Evolutionary conservation across 345 rosid genomes (phyloP), one percentile per base, ranked within the genome.

Genomic region (Citrus sp.): DNA sequence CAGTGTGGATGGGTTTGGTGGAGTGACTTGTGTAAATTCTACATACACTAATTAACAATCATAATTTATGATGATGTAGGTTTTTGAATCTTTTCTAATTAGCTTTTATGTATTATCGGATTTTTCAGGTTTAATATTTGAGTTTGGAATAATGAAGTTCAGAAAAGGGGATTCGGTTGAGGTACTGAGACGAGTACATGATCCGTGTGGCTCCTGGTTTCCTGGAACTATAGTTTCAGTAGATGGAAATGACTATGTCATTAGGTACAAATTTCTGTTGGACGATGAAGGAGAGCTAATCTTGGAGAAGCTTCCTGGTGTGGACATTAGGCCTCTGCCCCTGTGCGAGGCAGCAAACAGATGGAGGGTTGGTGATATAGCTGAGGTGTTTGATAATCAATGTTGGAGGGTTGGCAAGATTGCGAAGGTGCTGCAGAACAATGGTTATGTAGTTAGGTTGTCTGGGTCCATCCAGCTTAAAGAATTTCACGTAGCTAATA

Each of bases 331-430:
- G 77, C 87, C 87, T 64, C 42, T 21, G 79, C 89, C 89, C 71
- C 78, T 66, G 40, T 32, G 1, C 24, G 76, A 46, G 77, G 51
- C 59, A 9, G 78, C 78, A 40, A 81, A 79, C 77, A 80, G 72
- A 63, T 86, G 86, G 87, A 55, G n/a, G 34, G 83, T 79, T 70
- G 85, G 89, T 67, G 87, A 84, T 76, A 56, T 78, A 18, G 86
- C 64, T 60, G 86, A 87, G 67, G 87, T 84, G 70, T 84, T 87
- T 82, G 86, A 87, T 79, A 40, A 22, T 63, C 70, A 63, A 8
- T 79, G 85, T 49, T 87, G 86, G 89, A 84, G 82, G 74, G 82
- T 71, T 27, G 87, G 86, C 54, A 84, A 80, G 78, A 68, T 87
- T 46, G 82, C 42, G 1, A 81, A 82, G 80, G 86, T 62, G 56